These are phyloP conservation scores for Lunasporangiospora selenospora DNA, from an alignment of 192 early-diverging fungal species.

Conservation along the genomic window DNA sequence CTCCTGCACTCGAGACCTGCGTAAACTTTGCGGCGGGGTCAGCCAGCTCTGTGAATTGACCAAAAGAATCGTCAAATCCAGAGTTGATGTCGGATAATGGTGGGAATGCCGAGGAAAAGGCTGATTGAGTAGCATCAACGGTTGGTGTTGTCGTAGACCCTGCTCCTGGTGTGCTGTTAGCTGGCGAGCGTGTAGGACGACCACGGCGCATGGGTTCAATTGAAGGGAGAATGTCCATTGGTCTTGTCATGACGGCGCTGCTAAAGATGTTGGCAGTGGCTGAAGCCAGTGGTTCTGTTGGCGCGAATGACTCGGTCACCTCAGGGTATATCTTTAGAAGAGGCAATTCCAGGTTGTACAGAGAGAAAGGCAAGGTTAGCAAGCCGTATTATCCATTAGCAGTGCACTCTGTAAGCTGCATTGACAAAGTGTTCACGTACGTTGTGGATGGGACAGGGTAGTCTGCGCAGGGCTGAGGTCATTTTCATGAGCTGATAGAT, in stretches of 20 bases:
- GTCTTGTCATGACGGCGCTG: slow-evolving; percentile 33
- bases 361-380: slow-evolving; percentile 8
- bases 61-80: slow-evolving; percentile 47
- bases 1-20: slow-evolving; percentile 20
- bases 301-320: slow-evolving; percentile 1
- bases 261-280: slow-evolving; percentile 42
- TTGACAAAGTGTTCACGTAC: slow-evolving; percentile 42
- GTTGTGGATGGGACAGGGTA: slow-evolving; percentile 69
- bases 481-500: slow-evolving; percentile 79
- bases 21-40: slow-evolving; percentile 38
- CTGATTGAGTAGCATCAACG: background rate
- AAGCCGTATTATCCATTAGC: background rate
- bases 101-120: background rate
- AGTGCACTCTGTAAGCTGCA: slow-evolving; percentile 2
- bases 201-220: slow-evolving; percentile 92
- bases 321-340: slow-evolving; percentile 45
- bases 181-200: slow-evolving; percentile 66
- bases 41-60: slow-evolving; percentile 8
- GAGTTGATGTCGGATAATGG: slow-evolving; percentile 12
- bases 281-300: slow-evolving; percentile 21
- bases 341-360: slow-evolving; percentile 1
- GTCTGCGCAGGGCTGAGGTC: slow-evolving; percentile 67
- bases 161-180: background rate
- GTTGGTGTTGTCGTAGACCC: background rate
- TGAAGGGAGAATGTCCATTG: slow-evolving; percentile 52